Evolutionary conservation across 2,329 filamentous ascomycete species (phyloP).

Genomic region (Cladosporium phlei): DNA sequence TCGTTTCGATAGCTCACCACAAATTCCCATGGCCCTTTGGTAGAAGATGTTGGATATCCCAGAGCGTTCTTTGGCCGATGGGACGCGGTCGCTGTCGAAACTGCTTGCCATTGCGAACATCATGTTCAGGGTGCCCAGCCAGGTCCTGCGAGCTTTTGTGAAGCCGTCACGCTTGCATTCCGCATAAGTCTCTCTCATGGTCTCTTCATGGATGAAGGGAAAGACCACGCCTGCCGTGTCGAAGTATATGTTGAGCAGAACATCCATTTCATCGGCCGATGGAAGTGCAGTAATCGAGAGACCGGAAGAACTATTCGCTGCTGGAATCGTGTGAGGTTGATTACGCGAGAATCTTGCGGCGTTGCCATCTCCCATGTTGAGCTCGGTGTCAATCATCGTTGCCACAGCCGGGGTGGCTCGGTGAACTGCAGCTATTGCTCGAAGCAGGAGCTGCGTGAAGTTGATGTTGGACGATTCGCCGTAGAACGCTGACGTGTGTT

Average conservation of each 20-base stretch:
- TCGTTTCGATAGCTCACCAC: conserved; percentile 38
- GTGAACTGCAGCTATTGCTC: conserved; percentile 16
- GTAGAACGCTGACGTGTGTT: conserved; percentile 35
- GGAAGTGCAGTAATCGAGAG: too few relatives aligned
- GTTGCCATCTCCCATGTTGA: too few relatives aligned
- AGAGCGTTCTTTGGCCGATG: conserved; percentile 32
- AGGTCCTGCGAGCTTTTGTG: conserved; percentile 41
- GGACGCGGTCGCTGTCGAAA: conserved; percentile 21
- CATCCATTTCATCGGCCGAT: background rate
- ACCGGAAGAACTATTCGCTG: too few relatives aligned
- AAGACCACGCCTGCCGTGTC: conserved; percentile 35
- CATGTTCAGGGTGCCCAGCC: conserved; percentile 49
- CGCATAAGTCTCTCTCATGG: conserved; percentile 34
- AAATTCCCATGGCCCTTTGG: conserved; percentile 41
- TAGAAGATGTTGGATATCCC: conserved; percentile 44
- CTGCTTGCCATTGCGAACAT: conserved; percentile 47
- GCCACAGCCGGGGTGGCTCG: background rate
- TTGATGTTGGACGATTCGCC: conserved; percentile 42
- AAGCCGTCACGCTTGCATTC: conserved; percentile 30
- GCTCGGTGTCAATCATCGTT: too few relatives aligned
- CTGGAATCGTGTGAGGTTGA: too few relatives aligned
- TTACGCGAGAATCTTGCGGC: too few relatives aligned
- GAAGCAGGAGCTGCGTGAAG: conserved; percentile 36
- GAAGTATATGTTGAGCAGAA: conserved; percentile 29
- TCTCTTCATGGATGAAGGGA: conserved; percentile 37